These are phyloP conservation scores for Suillus spraguei DNA, from an alignment of 768 basidiomycete species.

Conservation along the genomic window DNA sequence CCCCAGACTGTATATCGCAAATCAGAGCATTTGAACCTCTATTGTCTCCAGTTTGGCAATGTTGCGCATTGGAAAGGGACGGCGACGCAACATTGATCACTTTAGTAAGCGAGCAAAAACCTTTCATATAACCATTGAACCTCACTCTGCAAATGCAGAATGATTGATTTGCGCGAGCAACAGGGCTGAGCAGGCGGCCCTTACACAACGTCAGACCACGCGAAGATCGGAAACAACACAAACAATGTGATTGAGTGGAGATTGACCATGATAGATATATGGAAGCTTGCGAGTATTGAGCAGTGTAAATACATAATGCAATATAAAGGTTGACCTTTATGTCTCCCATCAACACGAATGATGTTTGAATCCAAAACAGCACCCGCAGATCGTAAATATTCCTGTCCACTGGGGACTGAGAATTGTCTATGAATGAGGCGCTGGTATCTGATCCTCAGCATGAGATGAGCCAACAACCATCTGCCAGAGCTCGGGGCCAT, in stretches of 20 bases:
- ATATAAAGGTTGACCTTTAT: background rate
- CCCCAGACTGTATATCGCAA: slow-evolving; percentile 38
- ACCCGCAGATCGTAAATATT: background rate
- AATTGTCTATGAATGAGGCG: background rate
- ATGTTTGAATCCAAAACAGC: background rate
- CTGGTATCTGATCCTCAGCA: slow-evolving; percentile 14
- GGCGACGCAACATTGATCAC: background rate
- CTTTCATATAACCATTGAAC: slow-evolving; percentile 27
- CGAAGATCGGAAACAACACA: background rate
- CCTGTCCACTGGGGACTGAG: background rate
- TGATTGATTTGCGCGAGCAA: slow-evolving; percentile 21
- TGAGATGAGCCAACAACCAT: slow-evolving; percentile 37
- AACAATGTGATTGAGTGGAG: slow-evolving; percentile 7
- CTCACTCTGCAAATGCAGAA: slow-evolving; percentile 18
- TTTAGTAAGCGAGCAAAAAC: slow-evolving; percentile 24
- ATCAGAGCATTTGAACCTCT: slow-evolving; percentile 34
- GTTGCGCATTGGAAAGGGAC: slow-evolving; percentile 27
- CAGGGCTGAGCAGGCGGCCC: background rate
- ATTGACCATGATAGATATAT: background rate
- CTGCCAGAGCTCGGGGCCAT: slow-evolving; percentile 76
- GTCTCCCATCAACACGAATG: background rate
- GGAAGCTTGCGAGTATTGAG: background rate
- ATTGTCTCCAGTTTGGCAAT: slow-evolving; percentile 35
- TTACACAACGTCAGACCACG: background rate
- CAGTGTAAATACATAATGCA: background rate